Evolutionary conservation across 2,329 filamentous ascomycete species (phyloP).

Genomic region (Zasmidium citrigriseum): DNA sequence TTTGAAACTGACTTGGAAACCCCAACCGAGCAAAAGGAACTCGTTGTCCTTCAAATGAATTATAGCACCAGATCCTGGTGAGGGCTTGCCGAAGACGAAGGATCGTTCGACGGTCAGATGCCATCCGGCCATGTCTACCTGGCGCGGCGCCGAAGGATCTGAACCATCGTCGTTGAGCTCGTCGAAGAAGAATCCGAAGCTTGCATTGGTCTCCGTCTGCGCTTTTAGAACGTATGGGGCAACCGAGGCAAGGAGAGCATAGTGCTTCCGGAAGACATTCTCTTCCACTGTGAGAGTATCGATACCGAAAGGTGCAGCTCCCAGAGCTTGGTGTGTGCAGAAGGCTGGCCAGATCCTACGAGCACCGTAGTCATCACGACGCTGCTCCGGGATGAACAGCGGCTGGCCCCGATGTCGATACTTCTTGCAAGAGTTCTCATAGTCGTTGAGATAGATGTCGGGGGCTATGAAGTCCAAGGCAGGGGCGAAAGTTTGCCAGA

Average conservation of each 20-base stretch:
- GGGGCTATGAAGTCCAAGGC: slow-evolving; percentile 50
- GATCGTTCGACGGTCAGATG: slow-evolving; percentile 44
- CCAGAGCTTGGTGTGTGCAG: slow-evolving; percentile 43
- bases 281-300: slow-evolving; percentile 41
- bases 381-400: slow-evolving; percentile 56
- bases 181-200: slow-evolving; percentile 49
- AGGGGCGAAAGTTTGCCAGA: slow-evolving; percentile 47
- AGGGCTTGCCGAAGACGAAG: slow-evolving; percentile 49
- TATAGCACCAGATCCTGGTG: slow-evolving; percentile 45
- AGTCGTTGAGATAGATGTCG: slow-evolving; percentile 53
- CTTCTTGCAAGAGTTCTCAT: slow-evolving; percentile 45
- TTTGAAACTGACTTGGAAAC: slow-evolving; percentile 43
- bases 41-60: slow-evolving; percentile 41
- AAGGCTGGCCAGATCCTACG: slow-evolving; percentile 46
- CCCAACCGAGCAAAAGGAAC: slow-evolving; percentile 50
- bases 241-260: slow-evolving; percentile 41
- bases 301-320: slow-evolving; percentile 45
- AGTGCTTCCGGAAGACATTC: slow-evolving; percentile 42
- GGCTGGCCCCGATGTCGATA: slow-evolving; percentile 49
- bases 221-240: slow-evolving; percentile 42
- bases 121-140: slow-evolving; percentile 37
- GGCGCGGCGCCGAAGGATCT: slow-evolving; percentile 34
- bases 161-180: slow-evolving; percentile 33
- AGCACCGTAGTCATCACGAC: slow-evolving; percentile 50
- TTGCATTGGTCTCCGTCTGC: slow-evolving; percentile 36